Evolutionary conservation across 176 grass and related monocot genomes (phyloP).

Genomic region (Oryza brachyantha): DNA sequence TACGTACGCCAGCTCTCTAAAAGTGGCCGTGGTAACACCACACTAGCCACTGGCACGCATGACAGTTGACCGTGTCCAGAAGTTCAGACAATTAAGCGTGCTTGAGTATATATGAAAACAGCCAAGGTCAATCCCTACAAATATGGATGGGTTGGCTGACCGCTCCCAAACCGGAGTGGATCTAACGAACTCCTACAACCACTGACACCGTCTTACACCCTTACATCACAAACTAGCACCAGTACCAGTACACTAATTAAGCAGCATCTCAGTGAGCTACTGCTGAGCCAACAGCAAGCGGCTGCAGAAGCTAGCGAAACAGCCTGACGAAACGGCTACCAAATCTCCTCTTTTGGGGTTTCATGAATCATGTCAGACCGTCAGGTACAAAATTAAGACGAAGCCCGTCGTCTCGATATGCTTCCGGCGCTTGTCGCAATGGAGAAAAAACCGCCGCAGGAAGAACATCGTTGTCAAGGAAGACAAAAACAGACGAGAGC

Average conservation of each 20-base stretch:
- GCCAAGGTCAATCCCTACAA: neutral
- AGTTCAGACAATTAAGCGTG: neutral
- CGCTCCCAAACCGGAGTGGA: slow-evolving; percentile 34
- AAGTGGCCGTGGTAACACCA: neutral
- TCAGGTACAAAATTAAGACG: neutral
- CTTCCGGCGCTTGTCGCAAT: neutral
- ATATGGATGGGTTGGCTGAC: slow-evolving; percentile 6
- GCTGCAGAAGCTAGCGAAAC: slow-evolving; percentile 1
- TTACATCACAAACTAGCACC: neutral
- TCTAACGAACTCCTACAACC: slow-evolving; percentile 42
- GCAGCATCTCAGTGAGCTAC: slow-evolving; percentile 25
- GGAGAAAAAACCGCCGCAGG: slow-evolving; percentile 2
- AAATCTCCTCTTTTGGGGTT: slow-evolving; percentile 19
- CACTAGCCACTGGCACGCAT: neutral
- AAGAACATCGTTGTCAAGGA: slow-evolving; percentile 39
- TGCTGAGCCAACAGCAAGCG: slow-evolving; percentile 16
- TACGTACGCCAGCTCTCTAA: neutral
- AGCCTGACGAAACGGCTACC: slow-evolving; percentile 37
- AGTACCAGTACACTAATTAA: neutral
- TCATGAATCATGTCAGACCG: neutral
- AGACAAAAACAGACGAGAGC: slow-evolving; percentile 41
- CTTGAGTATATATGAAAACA: neutral
- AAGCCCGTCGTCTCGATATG: neutral
- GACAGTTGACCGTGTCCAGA: slow-evolving; percentile 23
- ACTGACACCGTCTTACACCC: slow-evolving; percentile 11